phyloP scores from a whole-genome alignment of 495 filamentous ascomycete species.

The Penicillium roqueforti region DNA sequence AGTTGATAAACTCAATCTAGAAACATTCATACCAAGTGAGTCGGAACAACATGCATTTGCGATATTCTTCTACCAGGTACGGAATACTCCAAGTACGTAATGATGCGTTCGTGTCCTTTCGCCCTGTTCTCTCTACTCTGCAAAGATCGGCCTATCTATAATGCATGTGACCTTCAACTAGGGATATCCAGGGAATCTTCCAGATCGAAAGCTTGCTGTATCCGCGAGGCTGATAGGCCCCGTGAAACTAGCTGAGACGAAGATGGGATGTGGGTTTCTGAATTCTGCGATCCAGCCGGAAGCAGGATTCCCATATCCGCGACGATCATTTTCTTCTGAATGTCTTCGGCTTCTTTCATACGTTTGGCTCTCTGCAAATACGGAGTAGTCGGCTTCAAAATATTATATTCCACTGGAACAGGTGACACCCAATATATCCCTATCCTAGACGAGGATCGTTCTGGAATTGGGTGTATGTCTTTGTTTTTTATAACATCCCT shows the following conservation, averaged over 20 bases:
- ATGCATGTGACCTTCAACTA: slow-evolving; percentile 14
- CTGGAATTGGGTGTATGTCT: background rate
- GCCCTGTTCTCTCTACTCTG: background rate
- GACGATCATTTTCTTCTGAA: slow-evolving; percentile 13
- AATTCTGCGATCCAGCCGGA: slow-evolving; percentile 19
- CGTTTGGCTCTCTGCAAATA: background rate
- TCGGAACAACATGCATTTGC: background rate
- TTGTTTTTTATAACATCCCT: slow-evolving; percentile 2
- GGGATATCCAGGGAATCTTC: slow-evolving; percentile 13
- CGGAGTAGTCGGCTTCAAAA: slow-evolving; percentile 5
- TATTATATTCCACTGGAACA: background rate
- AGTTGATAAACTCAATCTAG: slow-evolving; percentile 15
- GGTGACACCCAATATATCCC: slow-evolving; percentile 6
- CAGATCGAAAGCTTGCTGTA: slow-evolving; percentile 8
- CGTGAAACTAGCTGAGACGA: slow-evolving; percentile 9
- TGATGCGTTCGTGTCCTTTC: background rate
- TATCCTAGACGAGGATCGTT: slow-evolving; percentile 4
- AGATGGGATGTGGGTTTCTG: slow-evolving; percentile 12
- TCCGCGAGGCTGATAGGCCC: background rate
- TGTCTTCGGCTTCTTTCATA: slow-evolving; percentile 2
- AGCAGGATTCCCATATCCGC: slow-evolving; percentile 25
- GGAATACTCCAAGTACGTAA: background rate
- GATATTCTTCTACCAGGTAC: background rate
- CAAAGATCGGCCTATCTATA: background rate
- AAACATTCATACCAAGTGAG: slow-evolving; percentile 8